Evolutionary conservation across 1,284 basidiomycete species (phyloP).

Genomic region (Meira nashicola): DNA sequence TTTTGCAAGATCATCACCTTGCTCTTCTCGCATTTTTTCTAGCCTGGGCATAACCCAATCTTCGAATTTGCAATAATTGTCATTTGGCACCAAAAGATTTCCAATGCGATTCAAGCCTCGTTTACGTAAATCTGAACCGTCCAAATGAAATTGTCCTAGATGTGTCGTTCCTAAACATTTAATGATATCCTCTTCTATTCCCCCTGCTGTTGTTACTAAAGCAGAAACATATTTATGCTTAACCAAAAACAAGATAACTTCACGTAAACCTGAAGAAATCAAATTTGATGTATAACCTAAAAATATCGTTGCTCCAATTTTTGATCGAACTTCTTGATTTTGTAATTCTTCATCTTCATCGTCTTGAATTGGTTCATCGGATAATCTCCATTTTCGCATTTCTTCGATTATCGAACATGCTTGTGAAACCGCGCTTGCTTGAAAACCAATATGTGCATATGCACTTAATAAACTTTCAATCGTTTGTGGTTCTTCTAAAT

Average conservation of each 20-base stretch:
- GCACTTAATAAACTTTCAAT: conserved; percentile 67
- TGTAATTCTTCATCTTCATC: conserved; percentile 29
- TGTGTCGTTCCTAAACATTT: conserved; percentile 96
- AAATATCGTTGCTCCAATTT: conserved; percentile 78
- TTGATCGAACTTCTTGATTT: conserved; percentile 62
- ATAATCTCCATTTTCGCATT: conserved; percentile 59
- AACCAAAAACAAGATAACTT: conserved; percentile 86
- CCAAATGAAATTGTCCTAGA: conserved; percentile 77
- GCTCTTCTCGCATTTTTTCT: conserved; percentile 84
- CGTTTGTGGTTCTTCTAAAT: conserved; percentile 70
- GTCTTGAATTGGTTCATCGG: conserved; percentile 21
- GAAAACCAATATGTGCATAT: conserved; percentile 90
- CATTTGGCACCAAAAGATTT: conserved; percentile 95
- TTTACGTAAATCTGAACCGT: conserved; percentile 79
- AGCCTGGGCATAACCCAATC: conserved; percentile 96
- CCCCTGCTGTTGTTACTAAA: conserved; percentile 94
- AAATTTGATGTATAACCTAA: conserved; percentile 98
- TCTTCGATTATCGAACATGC: conserved; percentile 85
- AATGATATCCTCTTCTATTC: conserved; percentile 98
- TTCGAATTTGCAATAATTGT: conserved; percentile 99
- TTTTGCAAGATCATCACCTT: conserved; percentile 62
- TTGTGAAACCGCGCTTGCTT: conserved; percentile 81
- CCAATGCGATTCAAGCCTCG: conserved; percentile 92
- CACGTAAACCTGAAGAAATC: conserved; percentile 92
- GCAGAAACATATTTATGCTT: conserved; percentile 86